Percentiles rank a stretch among this genome's conserved stretches.
These are phyloP conservation scores for Saccharomycopsis capsularis DNA, from an alignment of 805 yeast species.

Conservation along the genomic window DNA sequence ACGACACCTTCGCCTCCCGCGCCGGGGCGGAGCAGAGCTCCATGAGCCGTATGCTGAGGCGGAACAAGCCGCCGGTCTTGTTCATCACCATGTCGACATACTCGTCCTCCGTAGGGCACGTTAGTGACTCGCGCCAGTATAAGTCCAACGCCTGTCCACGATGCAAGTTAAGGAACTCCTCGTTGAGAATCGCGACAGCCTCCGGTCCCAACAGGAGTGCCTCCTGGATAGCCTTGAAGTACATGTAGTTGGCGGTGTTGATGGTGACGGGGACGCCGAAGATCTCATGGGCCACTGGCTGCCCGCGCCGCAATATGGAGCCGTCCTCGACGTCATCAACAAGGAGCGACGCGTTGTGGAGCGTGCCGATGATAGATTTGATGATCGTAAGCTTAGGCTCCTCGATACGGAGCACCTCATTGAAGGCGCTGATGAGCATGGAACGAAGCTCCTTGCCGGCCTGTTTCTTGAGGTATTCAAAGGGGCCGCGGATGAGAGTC, in stretches of 20 bases:
- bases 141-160: constrained; percentile 87
- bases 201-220: constrained; percentile 32
- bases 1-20: constrained; percentile 23
- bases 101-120: constrained; percentile 53
- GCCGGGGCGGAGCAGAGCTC: constrained; percentile 27
- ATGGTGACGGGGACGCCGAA: constrained; percentile 77
- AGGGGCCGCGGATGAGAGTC: constrained; percentile 37
- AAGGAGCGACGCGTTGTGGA: constrained; percentile 61
- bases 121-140: constrained; percentile 70
- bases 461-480: constrained; percentile 39
- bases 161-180: constrained; percentile 76
- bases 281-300: constrained; percentile 68
- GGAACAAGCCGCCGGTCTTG: constrained; percentile 83
- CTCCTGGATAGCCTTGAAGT: constrained; percentile 60
- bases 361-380: constrained; percentile 43
- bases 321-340: constrained; percentile 88
- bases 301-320: constrained; percentile 65
- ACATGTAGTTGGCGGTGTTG: constrained; percentile 77
- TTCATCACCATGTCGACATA: constrained; percentile 78
- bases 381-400: constrained; percentile 33
- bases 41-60: constrained; percentile 65
- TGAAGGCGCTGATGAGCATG: constrained; percentile 45
- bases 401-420: constrained; percentile 42
- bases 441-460: constrained; percentile 54
- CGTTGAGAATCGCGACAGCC: constrained; percentile 42